Evolutionary conservation across 257 asterid genomes (phyloP).

Genomic region (Datura wrightii): DNA sequence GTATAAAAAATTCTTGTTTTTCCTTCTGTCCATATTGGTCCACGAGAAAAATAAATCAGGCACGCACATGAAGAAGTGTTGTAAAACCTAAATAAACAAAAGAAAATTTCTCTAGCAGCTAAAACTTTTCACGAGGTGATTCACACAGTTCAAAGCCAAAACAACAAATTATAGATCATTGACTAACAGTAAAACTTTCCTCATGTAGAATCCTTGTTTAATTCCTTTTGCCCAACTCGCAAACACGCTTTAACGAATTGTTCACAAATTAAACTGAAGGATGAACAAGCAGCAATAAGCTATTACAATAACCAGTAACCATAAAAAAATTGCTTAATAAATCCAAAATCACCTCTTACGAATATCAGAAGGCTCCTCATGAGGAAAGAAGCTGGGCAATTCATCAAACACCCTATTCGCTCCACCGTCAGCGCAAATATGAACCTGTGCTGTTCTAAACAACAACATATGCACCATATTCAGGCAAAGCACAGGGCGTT

Average conservation of each 20-base stretch:
- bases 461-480: constrained; percentile 35
- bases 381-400: constrained; percentile 73
- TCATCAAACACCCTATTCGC: constrained; percentile 89
- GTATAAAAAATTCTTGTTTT: not conserved
- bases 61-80: not conserved
- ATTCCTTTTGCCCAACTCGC: not conserved
- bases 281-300: not conserved
- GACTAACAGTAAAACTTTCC: not conserved
- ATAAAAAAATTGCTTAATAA: not conserved
- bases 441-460: constrained; percentile 77
- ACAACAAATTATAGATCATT: not conserved
- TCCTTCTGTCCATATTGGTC: not conserved
- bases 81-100: not conserved
- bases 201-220: not conserved
- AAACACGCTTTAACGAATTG: no score
- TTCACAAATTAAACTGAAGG: not conserved
- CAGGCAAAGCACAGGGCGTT: constrained; percentile 23
- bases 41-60: not conserved
- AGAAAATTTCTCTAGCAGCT: not conserved
- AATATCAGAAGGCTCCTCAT: constrained; percentile 55
- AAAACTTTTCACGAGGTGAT: not conserved
- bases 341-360: constrained; percentile 61
- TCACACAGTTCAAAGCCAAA: not conserved
- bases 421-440: constrained; percentile 93
- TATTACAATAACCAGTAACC: not conserved